These are phyloP conservation scores for Mucor velutinosus DNA, from an alignment of 371 early-diverging fungal genomes.

Conservation along the genomic window DNA sequence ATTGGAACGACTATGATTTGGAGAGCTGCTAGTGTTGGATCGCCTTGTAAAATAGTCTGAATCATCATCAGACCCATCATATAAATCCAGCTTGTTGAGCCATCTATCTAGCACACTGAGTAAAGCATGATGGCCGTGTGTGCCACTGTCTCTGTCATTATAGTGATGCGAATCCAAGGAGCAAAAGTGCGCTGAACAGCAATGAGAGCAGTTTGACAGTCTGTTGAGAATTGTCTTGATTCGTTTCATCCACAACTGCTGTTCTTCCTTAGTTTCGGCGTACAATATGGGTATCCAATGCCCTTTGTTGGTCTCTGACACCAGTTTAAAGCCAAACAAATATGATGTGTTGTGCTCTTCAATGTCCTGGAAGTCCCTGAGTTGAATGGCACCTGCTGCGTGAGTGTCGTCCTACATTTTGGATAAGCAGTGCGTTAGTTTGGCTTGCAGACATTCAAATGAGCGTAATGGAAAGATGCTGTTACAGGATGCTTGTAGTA, in stretches of 20 bases:
- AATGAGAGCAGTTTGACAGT: neutral
- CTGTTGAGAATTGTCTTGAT: neutral
- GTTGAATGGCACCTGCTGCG: constrained; percentile 22
- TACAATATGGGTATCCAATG: constrained; percentile 19
- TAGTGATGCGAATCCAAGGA: neutral
- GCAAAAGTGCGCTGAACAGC: neutral
- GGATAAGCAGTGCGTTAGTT: neutral
- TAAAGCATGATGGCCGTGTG: neutral
- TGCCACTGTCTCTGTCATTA: neutral
- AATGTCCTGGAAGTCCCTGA: constrained; percentile 1
- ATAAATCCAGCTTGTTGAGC: neutral
- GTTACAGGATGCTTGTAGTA: constrained; percentile 13
- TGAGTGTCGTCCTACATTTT: constrained; percentile 20
- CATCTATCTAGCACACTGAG: neutral
- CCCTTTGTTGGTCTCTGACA: constrained; percentile 16
- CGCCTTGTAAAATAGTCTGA: neutral
- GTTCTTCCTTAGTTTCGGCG: constrained; percentile 17
- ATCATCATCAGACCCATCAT: neutral
- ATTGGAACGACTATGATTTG: constrained; percentile 2
- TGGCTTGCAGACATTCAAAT: neutral
- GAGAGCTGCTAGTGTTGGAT: neutral
- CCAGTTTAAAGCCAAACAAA: constrained; percentile 3
- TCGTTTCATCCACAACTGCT: constrained; percentile 9
- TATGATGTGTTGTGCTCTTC: constrained; percentile 1
- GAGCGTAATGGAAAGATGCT: neutral